Base-by-base conservation (phyloP, 345 rosid genomes). In the Lumnitzera racemosa region DNA sequence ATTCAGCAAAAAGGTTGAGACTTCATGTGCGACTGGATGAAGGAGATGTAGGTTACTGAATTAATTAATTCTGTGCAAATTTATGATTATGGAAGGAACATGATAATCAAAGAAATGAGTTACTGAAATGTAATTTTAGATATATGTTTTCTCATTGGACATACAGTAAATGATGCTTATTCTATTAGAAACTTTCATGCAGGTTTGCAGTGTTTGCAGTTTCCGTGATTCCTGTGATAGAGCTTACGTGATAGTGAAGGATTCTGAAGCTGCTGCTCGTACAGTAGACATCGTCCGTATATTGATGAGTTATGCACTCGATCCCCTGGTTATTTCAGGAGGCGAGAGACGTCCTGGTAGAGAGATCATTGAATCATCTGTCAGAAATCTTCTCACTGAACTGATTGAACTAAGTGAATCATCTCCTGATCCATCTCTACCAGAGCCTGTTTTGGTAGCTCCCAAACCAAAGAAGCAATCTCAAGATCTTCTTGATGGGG, bases 1-100 rank as follows among this genome's bases (percentile, higher is more conserved):
- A 90, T 65, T 94, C 99, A 0, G 76, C 90, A 0, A 94, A 94
- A 73, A 86, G 99, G 80, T 74, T 94, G 76, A 83, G 99, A 75
- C 85, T 80, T 61, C 65, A 74, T 60, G 70, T 74, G 62, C 61
- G 57, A 24, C 73, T 88, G 31, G 90, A 90, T 24, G 99, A 94
- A 81, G 97, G 80, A 65, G 95, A 90, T 71, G 97, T 92, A 82
- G 67, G 88, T 63, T 14, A 2, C 29, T 2, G 2, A 36, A 48
- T 20, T 50, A 0, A 29, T 54, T 6, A 16, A 17, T 51, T 11
- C 9, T 51, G 23, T 57, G 59, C 14, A 5, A 16, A n/a, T 36
- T 36, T 0, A 0, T 55, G 29, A 20, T n/a, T 62, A 36, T 36
- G 43, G 43, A 36, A 36, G 43, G 10, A 36, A 36, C 7, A 1